Conservation (phyloP, 495 filamentous ascomycete genomes). For the Evansstolkia leycettana region DNA sequence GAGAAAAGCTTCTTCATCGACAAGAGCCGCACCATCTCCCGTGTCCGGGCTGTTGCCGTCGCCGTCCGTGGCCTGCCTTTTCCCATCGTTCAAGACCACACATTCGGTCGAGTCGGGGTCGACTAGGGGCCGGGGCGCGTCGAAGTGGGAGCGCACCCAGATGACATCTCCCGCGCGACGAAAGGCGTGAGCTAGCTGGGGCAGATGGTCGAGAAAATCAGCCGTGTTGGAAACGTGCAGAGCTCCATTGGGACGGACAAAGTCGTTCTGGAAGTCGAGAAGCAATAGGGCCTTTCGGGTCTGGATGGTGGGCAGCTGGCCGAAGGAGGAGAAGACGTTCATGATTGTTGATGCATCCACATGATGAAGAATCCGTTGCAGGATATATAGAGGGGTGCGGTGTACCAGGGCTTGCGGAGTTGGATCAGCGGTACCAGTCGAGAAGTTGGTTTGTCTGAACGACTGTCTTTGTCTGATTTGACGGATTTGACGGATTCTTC, state of each 20-base stretch:
- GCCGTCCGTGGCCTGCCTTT: too few species aligned
- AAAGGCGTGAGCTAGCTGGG: conserved; percentile 57
- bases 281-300: conserved; percentile 78
- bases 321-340: conserved; percentile 24
- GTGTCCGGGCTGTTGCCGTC: conserved; percentile 5
- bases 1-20: conserved; percentile 53
- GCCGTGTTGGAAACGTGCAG: conserved; percentile 51
- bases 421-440: too few species aligned
- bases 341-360: conserved; percentile 16
- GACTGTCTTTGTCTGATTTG: too few species aligned
- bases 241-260: conserved; percentile 56
- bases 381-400: too few species aligned
- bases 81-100: conserved; percentile 21
- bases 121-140: conserved; percentile 41
- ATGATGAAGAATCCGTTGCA: too few species aligned
- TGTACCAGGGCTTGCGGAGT: too few species aligned
- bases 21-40: conserved; percentile 11
- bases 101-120: conserved; percentile 29
- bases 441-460: too few species aligned
- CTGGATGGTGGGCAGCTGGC: conserved; percentile 37
- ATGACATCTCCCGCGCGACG: conserved; percentile 70
- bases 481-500: too few species aligned
- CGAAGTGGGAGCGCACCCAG: conserved; percentile 74
- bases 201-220: conserved; percentile 55
- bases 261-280: conserved; percentile 88